These are phyloP conservation scores for Ramaria sp. DNA, from an alignment of 768 basidiomycete genomes.

Conservation along the genomic window DNA sequence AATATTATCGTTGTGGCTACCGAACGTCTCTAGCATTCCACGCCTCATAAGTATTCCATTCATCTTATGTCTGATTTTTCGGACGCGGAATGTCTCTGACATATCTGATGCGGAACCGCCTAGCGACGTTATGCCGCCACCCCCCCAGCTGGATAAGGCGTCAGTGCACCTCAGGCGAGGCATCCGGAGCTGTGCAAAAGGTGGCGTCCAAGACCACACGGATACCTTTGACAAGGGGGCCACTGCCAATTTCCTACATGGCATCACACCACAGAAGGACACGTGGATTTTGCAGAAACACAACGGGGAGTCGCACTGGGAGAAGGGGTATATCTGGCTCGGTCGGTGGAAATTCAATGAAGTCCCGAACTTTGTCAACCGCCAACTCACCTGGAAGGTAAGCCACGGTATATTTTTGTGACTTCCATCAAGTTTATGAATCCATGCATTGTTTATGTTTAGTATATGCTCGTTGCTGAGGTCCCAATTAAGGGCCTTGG, in stretches of 20 bases:
- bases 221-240: background rate
- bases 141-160: background rate
- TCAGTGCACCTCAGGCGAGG: background rate
- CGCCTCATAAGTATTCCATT: slow-evolving; percentile 4
- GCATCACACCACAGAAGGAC: background rate
- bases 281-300: background rate
- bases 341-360: slow-evolving; percentile 3
- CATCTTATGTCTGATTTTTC: background rate
- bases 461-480: slow-evolving; percentile 4
- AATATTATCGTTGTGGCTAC: background rate
- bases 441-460: background rate
- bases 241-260: slow-evolving; percentile 5
- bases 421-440: background rate
- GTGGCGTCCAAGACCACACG: background rate
- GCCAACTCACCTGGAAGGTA: background rate
- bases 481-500: slow-evolving; percentile 5
- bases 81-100: background rate
- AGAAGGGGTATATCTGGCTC: slow-evolving; percentile 3
- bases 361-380: slow-evolving; percentile 1
- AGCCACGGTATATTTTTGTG: background rate
- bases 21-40: background rate
- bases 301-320: background rate
- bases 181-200: background rate
- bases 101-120: background rate
- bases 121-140: background rate